Evolutionary conservation across 129 eudicot genomes (phyloP).

Genomic region (Kitagawia praeruptora): DNA sequence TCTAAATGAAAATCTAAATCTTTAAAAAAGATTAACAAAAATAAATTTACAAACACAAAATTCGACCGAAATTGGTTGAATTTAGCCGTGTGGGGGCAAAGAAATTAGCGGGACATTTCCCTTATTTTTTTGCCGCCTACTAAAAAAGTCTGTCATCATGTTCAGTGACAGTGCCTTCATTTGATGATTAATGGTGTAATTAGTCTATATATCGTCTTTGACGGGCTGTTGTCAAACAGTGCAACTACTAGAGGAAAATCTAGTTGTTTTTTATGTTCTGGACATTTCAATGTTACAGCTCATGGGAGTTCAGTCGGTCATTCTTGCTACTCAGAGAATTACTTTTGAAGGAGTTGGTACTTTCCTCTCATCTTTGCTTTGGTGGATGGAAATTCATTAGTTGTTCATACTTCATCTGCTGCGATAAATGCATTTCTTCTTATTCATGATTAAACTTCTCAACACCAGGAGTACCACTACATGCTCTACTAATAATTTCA

Average conservation of each 20-base stretch:
- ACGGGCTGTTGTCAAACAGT: background rate
- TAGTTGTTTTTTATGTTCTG: background rate
- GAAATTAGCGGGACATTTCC: no score
- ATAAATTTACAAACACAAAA: no score
- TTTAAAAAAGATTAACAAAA: no score
- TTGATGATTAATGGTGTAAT: no score
- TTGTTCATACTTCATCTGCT: background rate
- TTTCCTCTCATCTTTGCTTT: background rate
- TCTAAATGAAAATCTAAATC: no score
- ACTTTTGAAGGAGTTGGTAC: background rate
- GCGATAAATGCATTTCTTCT: background rate
- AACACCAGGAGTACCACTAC: background rate
- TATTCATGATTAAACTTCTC: background rate
- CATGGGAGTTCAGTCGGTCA: background rate
- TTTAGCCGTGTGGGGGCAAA: no score
- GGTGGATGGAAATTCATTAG: conserved; percentile 4
- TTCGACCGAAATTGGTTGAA: no score
- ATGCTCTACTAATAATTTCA: background rate
- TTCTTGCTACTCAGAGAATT: conserved; percentile 3
- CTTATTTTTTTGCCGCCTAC: no score
- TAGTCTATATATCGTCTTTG: background rate
- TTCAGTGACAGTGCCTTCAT: no score
- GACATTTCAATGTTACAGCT: background rate
- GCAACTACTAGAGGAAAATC: background rate
- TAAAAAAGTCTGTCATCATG: no score